Base-by-base conservation (phyloP, 2,329 filamentous ascomycete species). In the Fusarium sp. region DNA sequence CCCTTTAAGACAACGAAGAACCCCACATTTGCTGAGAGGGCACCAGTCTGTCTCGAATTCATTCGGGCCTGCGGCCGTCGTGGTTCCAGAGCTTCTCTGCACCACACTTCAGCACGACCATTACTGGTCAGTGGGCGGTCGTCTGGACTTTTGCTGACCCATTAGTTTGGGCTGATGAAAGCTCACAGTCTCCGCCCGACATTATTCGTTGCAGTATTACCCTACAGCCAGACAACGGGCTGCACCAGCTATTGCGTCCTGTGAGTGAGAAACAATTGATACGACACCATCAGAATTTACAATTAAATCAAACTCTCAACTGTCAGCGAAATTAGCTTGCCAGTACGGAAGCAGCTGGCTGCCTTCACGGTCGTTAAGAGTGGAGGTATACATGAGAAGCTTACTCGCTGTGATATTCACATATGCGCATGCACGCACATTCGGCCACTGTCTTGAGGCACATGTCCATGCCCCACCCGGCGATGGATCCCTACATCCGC, bases 71-170 rank as follows among this genome's bases (percentile, higher is more conserved):
- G 47, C 63, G 56, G 55, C 67, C 49, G 67, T 61, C 67, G 26
- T 40, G 67, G 67, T 58, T 70, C 59, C 67, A 71, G 67, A 70
- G 67, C 58, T 59, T 70, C 67, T 57, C 40, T 66, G 37, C 55
- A 67, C 46, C 61, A 69, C 60, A 49, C 44, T 70, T 23, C 57
- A 53, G 44, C 45, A 53, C 40, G n/a, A 49, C 42, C 51, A 47
- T 46, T 41, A 45, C 51, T 57, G 50, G 49, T 46, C 40, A 45
- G 61, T 62, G 44, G 53, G 37, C 42, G 45, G 46, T 50, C 33
- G 28, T 59, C 47, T 46, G 42, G 51, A 42, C 61, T 47, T 65
- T 42, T 49, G 36, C 58, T 57, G 51, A 42, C 55, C 67, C 53
- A 58, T 56, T 65, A 44, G 57, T 55, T 71, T 65, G 55, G 66